Conservation (phyloP, 1,284 basidiomycete genomes). For the Marasmius oreades region DNA sequence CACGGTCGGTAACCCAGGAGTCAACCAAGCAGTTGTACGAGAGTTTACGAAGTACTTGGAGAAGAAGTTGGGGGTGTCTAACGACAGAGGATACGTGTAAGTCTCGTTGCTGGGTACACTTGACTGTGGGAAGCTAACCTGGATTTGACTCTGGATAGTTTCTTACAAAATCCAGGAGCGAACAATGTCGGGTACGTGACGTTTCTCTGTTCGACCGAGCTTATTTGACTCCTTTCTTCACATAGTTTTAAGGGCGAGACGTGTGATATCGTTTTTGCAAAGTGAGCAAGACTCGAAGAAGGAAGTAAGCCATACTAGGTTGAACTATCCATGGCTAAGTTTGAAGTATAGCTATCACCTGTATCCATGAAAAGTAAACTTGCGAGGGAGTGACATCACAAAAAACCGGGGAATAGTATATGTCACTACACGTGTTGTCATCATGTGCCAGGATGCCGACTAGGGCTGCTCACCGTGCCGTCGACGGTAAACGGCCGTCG, state of each 20-base stretch:
- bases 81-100: not conserved
- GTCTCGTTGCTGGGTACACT: not conserved
- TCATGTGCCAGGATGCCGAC: too few species aligned
- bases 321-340: too few species aligned
- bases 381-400: too few species aligned
- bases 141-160: not conserved
- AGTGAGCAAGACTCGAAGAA: too few species aligned
- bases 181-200: not conserved
- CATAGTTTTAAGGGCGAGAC: not conserved
- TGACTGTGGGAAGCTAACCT: too few species aligned
- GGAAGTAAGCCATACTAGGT: too few species aligned
- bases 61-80: not conserved
- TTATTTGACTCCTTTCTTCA: not conserved
- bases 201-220: not conserved
- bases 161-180: not conserved
- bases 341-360: too few species aligned
- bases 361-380: too few species aligned
- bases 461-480: too few species aligned
- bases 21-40: not conserved
- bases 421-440: too few species aligned
- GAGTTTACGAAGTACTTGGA: not conserved
- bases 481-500: too few species aligned
- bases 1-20: not conserved
- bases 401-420: too few species aligned
- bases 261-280: not conserved